phyloP scores from a whole-genome alignment of 2,329 filamentous ascomycete species.

The Sporothrix mexicana region DNA sequence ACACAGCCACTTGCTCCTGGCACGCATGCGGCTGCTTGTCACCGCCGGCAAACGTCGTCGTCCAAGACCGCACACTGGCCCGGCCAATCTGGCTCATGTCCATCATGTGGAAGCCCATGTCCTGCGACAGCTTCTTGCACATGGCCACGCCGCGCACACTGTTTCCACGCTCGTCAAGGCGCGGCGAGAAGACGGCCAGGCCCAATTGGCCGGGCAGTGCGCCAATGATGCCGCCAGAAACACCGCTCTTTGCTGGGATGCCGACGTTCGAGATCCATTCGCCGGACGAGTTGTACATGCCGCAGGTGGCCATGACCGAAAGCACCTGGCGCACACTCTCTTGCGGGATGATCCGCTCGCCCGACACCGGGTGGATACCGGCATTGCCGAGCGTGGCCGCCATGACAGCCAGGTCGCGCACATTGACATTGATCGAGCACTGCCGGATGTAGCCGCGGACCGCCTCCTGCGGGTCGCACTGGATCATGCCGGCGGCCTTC shows the following conservation, averaged over 20 bases:
- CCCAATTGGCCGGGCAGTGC: slow-evolving; percentile 27
- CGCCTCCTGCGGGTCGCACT: slow-evolving; percentile 22
- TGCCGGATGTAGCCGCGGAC: slow-evolving; percentile 24
- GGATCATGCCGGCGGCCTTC: slow-evolving; percentile 21
- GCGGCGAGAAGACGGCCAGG: slow-evolving; percentile 24
- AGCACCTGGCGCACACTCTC: slow-evolving; percentile 28
- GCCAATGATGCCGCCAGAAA: slow-evolving; percentile 23
- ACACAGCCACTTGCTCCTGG: slow-evolving; percentile 3
- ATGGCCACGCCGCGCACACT: slow-evolving; percentile 28
- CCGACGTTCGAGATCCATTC: slow-evolving; percentile 19
- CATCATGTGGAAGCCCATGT: slow-evolving; percentile 31
- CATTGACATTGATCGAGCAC: slow-evolving; percentile 26
- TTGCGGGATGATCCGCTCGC: slow-evolving; percentile 19
- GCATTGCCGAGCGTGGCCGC: slow-evolving; percentile 17
- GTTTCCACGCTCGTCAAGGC: slow-evolving; percentile 22
- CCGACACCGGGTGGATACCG: slow-evolving; percentile 14
- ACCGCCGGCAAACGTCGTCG: not conserved
- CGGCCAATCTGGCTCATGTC: slow-evolving; percentile 24
- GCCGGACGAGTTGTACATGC: slow-evolving; percentile 29
- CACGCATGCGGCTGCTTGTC: not conserved
- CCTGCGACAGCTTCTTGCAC: slow-evolving; percentile 27
- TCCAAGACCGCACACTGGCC: slow-evolving; percentile 24
- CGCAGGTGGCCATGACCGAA: slow-evolving; percentile 25
- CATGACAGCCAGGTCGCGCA: slow-evolving; percentile 27
- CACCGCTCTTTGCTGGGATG: slow-evolving; percentile 30